Evolutionary conservation across 2,329 filamentous ascomycete species (phyloP).

Genomic region (Diaporthe sp.): DNA sequence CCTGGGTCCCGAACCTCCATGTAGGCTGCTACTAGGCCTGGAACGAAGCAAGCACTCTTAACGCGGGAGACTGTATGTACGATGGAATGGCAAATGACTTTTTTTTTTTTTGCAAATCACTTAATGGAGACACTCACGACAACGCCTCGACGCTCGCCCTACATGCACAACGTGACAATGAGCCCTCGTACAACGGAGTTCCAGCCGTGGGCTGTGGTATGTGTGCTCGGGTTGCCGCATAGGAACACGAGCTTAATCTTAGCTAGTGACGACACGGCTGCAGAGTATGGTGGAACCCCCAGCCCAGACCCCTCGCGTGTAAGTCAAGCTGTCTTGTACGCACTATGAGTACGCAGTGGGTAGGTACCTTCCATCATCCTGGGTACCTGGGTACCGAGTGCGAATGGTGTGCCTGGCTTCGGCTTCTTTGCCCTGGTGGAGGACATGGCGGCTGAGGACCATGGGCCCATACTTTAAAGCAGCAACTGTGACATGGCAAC

Average conservation of each 20-base stretch:
- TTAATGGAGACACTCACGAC: slow-evolving; percentile 52
- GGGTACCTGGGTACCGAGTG: not conserved
- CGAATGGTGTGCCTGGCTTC: not conserved
- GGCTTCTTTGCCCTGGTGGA: not conserved
- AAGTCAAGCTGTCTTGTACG: not conserved
- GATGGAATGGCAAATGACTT: slow-evolving; percentile 55
- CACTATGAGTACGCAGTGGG: not conserved
- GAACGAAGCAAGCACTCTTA: slow-evolving; percentile 37
- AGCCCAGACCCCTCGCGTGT: slow-evolving; percentile 7
- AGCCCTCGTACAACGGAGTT: not conserved
- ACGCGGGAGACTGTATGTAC: slow-evolving; percentile 53
- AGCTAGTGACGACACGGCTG: slow-evolving; percentile 15
- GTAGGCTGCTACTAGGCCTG: slow-evolving; percentile 37
- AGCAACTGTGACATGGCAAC: not conserved
- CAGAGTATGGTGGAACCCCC: slow-evolving; percentile 13
- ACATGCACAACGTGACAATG: slow-evolving; percentile 25
- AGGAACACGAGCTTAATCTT: slow-evolving; percentile 8
- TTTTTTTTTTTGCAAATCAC: slow-evolving; percentile 54
- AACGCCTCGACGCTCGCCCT: not conserved
- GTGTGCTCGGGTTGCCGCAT: not conserved
- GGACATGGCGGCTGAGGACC: not conserved
- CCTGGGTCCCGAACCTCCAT: slow-evolving; percentile 39
- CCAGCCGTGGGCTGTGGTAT: not conserved
- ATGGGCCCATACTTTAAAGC: not conserved
- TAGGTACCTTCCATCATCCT: not conserved